phyloP scores from a whole-genome alignment of 2,329 filamentous ascomycete species.

The Talaromyces atroroseus region DNA sequence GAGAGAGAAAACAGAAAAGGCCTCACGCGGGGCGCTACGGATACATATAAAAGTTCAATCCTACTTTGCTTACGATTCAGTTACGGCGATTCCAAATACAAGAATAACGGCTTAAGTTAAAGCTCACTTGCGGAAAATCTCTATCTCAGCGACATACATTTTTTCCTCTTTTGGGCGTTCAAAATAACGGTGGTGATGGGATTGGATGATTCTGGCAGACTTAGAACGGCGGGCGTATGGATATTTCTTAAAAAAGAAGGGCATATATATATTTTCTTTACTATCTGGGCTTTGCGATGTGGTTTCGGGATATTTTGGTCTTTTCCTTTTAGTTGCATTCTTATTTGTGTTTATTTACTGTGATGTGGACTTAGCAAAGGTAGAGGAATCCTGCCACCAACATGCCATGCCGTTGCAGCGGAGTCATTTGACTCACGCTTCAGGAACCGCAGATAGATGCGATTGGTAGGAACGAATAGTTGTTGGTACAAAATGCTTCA shows the following conservation, averaged over 20 bases:
- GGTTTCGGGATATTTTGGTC: neutral
- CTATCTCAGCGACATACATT: neutral
- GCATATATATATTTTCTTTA: neutral
- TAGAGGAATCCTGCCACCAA: neutral
- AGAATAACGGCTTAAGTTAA: neutral
- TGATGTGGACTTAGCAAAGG: neutral
- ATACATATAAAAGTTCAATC: neutral
- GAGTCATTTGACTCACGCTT: neutral
- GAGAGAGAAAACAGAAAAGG: neutral
- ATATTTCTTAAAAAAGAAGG: neutral
- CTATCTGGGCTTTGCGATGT: neutral
- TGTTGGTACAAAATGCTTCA: too few relatives aligned
- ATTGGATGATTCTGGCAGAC: neutral
- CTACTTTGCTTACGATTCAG: neutral
- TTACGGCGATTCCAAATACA: too few relatives aligned
- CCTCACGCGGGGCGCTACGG: neutral
- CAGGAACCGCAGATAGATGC: too few relatives aligned
- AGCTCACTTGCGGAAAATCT: neutral
- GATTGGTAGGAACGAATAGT: too few relatives aligned
- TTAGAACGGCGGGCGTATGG: neutral
- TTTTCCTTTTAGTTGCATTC: neutral
- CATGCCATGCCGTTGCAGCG: neutral
- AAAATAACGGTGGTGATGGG: neutral
- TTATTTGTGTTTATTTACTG: neutral
- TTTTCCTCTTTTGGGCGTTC: neutral